Evolutionary conservation across 352 stramenopile species (phyloP).

Genomic region (Proteromonas lacertae): DNA sequence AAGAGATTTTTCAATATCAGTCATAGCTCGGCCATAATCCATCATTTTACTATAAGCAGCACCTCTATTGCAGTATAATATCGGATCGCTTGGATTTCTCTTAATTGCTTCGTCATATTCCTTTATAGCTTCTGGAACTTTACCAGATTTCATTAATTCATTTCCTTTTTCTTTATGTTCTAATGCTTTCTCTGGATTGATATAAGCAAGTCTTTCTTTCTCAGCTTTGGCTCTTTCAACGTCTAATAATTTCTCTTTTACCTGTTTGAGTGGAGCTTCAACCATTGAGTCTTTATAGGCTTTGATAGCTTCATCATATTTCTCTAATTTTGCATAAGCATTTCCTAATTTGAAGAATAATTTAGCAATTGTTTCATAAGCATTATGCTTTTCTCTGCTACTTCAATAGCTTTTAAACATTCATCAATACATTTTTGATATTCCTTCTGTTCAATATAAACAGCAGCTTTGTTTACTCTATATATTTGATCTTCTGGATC

Average conservation of each 20-base stretch:
- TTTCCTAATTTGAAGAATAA: slow-evolving; percentile 74
- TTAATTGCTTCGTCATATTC: slow-evolving; percentile 91
- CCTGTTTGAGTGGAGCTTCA: not conserved
- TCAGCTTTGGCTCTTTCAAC: slow-evolving; percentile 29
- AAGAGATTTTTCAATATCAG: slow-evolving; percentile 75
- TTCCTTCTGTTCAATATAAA: slow-evolving; percentile 76
- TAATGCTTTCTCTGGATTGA: slow-evolving; percentile 59
- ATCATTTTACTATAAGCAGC: slow-evolving; percentile 91
- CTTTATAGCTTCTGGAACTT: slow-evolving; percentile 61
- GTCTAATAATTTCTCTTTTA: slow-evolving; percentile 4
- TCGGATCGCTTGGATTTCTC: slow-evolving; percentile 69
- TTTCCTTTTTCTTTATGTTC: slow-evolving; percentile 92
- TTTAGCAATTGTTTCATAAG: slow-evolving; percentile 80
- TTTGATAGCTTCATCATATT: slow-evolving; percentile 18
- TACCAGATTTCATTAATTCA: slow-evolving; percentile 69
- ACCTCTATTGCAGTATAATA: slow-evolving; percentile 92
- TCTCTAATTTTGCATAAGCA: slow-evolving; percentile 69
- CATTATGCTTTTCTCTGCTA: slow-evolving; percentile 63
- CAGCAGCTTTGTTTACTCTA: slow-evolving; percentile 78
- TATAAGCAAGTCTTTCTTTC: slow-evolving; percentile 55
- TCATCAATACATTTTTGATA: slow-evolving; percentile 60
- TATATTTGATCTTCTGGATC: slow-evolving; percentile 82
- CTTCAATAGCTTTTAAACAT: slow-evolving; percentile 65
- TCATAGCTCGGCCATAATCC: slow-evolving; percentile 39
- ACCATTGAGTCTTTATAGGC: slow-evolving; percentile 8